phyloP scores from a whole-genome alignment of 345 rosid species.

The Kandelia obovata region DNA sequence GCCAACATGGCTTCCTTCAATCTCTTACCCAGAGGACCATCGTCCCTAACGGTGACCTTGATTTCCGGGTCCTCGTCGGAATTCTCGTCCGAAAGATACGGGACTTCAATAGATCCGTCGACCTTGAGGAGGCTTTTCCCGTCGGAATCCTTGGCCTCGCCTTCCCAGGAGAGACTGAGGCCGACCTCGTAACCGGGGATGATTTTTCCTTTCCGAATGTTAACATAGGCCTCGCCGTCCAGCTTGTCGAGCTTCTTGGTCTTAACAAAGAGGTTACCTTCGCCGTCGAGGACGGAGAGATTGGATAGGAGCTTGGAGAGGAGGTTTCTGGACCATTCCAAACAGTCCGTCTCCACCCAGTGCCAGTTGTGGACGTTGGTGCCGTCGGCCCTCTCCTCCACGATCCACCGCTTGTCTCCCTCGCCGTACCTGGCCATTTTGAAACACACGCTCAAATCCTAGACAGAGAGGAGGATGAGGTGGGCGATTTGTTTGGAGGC shows the following conservation, averaged over 20 bases:
- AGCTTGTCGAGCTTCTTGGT: constrained; percentile 63
- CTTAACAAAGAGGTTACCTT: constrained; percentile 54
- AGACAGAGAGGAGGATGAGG: neutral
- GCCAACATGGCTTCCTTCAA: constrained; percentile 78
- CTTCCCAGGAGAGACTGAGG: constrained; percentile 73
- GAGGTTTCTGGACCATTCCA: constrained; percentile 74
- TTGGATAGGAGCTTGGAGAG: constrained; percentile 52
- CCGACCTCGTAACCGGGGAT: constrained; percentile 90
- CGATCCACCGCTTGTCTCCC: constrained; percentile 99
- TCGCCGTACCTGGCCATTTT: constrained; percentile 91
- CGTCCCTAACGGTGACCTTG: constrained; percentile 71
- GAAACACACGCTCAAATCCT: too few relatives aligned
- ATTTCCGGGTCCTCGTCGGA: constrained; percentile 91
- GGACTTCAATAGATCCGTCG: constrained; percentile 79
- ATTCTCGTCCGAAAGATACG: constrained; percentile 93
- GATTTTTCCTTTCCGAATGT: constrained; percentile 84
- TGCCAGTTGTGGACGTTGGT: constrained; percentile 99
- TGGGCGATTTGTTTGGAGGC: neutral
- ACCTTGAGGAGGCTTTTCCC: constrained; percentile 55
- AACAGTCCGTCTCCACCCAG: constrained; percentile 94
- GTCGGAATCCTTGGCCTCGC: constrained; percentile 72
- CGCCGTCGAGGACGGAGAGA: constrained; percentile 58
- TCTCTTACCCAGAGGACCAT: constrained; percentile 62
- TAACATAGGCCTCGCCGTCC: constrained; percentile 95
- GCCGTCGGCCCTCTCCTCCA: constrained; percentile 92